These are phyloP conservation scores for Staphylotrichum longicolle DNA, from an alignment of 495 filamentous ascomycete species.

Conservation along the genomic window DNA sequence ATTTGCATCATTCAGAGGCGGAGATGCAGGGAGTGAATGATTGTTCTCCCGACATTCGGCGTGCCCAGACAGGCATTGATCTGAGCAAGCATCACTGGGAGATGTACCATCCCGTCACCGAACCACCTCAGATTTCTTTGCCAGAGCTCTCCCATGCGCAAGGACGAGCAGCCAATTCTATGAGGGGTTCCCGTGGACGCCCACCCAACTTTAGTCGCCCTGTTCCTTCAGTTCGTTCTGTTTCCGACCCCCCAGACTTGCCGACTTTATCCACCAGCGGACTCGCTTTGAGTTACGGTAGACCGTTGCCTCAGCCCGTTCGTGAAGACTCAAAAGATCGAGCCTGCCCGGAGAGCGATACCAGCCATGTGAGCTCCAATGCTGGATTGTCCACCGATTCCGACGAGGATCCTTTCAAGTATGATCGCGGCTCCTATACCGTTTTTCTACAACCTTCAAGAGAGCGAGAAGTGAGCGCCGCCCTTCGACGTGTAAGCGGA, in stretches of 20 bases:
- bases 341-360: not conserved
- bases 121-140: constrained; percentile 14
- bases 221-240: constrained; percentile 2
- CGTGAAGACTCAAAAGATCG: not conserved
- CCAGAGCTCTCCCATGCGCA: constrained; percentile 8
- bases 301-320: not conserved
- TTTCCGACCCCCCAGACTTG: not conserved
- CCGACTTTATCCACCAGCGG: constrained; percentile 1
- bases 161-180: not conserved
- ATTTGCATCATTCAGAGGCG: not conserved
- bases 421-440: constrained; percentile 29
- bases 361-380: constrained; percentile 13
- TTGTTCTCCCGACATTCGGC: not conserved
- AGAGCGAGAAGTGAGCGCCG: constrained; percentile 33
- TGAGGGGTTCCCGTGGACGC: not conserved
- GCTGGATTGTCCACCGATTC: constrained; percentile 25
- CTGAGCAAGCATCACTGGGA: constrained; percentile 6
- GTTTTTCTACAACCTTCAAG: constrained; percentile 27
- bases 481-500: constrained; percentile 24
- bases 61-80: not conserved
- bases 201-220: not conserved
- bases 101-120: constrained; percentile 6
- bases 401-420: constrained; percentile 37
- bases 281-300: not conserved
- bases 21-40: not conserved